Conservation (phyloP, 2,329 filamentous ascomycete genomes). For the Septoria petroselini region DNA sequence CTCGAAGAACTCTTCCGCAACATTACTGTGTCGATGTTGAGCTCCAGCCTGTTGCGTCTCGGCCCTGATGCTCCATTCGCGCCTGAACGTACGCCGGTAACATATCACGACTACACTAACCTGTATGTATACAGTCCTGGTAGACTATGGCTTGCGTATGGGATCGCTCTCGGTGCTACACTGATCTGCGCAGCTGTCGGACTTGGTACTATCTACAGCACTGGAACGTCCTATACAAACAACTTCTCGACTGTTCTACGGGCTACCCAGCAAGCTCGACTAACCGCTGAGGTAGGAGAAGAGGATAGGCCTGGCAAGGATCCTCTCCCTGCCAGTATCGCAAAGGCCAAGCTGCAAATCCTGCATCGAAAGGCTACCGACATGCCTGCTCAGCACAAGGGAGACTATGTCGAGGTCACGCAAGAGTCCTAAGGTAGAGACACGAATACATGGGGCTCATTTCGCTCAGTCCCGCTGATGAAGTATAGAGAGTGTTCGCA, state of each 20-base stretch:
- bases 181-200: conserved; percentile 13
- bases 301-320: not conserved
- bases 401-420: too few species aligned
- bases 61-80: too few species aligned
- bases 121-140: conserved; percentile 16
- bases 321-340: conserved; percentile 11
- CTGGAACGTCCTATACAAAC: conserved; percentile 17
- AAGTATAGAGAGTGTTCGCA: too few species aligned
- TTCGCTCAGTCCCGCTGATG: too few species aligned
- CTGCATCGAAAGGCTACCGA: too few species aligned
- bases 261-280: not conserved
- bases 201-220: conserved; percentile 6
- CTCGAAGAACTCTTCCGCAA: conserved; percentile 18
- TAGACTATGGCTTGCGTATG: conserved; percentile 20
- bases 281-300: not conserved
- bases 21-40: conserved; percentile 18
- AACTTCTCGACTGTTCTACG: conserved; percentile 25
- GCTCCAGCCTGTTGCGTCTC: conserved; percentile 7
- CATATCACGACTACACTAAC: conserved; percentile 8
- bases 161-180: conserved; percentile 13
- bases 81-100: conserved; percentile 7
- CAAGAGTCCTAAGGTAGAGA: too few species aligned
- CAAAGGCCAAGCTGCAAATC: too few species aligned
- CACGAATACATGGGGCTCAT: too few species aligned
- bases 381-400: too few species aligned